These are phyloP conservation scores for Salix arbutifolia DNA, from an alignment of 345 rosid genomes.

Conservation along the genomic window DNA sequence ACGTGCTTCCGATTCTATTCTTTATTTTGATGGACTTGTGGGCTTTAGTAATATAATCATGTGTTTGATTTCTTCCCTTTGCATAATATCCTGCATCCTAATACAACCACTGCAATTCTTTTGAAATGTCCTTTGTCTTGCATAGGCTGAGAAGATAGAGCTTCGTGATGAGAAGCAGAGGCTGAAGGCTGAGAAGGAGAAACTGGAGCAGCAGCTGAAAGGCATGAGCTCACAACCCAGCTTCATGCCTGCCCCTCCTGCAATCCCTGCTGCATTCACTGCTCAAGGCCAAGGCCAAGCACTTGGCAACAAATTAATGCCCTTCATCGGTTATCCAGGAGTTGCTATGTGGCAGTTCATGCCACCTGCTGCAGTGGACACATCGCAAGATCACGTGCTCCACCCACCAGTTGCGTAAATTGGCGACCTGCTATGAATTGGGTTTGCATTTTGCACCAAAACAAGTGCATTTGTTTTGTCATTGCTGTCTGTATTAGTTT, in stretches of 20 bases:
- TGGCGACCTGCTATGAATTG: slow-evolving; percentile 17
- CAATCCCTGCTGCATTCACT: slow-evolving; percentile 54
- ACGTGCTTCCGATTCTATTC: not conserved
- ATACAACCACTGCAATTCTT: not conserved
- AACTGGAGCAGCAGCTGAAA: slow-evolving; percentile 66
- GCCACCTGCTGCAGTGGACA: slow-evolving; percentile 69
- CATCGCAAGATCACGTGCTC: slow-evolving; percentile 85
- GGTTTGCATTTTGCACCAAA: slow-evolving; percentile 39
- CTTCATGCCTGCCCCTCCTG: slow-evolving; percentile 49
- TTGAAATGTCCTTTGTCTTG: not conserved
- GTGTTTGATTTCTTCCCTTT: not conserved
- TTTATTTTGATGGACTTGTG: not conserved
- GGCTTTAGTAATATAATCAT: not conserved
- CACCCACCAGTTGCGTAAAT: slow-evolving; percentile 88
- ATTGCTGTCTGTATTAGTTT: slow-evolving; percentile 38
- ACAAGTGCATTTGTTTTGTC: slow-evolving; percentile 36
- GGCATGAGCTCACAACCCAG: slow-evolving; percentile 54
- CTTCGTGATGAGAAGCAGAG: slow-evolving; percentile 80
- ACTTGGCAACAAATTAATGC: slow-evolving; percentile 71
- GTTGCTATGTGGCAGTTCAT: slow-evolving; percentile 95
- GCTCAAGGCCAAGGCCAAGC: slow-evolving; percentile 55
- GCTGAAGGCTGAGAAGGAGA: slow-evolving; percentile 75
- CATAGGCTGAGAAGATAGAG: slow-evolving; percentile 81
- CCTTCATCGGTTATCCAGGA: slow-evolving; percentile 62
- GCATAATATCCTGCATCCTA: not conserved